Base-by-base conservation (phyloP, 306 rosid species). In the Gastrolobium bilobum region DNA sequence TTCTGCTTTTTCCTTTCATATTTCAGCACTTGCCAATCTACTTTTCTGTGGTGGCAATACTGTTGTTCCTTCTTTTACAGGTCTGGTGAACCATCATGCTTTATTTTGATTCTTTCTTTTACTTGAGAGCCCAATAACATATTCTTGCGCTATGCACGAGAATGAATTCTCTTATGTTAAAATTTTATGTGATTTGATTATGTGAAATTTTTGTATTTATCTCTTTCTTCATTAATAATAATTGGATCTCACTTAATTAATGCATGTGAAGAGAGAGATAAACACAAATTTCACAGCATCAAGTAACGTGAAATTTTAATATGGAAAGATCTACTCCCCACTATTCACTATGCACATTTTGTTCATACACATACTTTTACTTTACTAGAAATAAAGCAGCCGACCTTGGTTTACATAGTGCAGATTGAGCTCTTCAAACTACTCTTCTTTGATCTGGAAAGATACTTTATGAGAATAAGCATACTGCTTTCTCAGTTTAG, bases 71-170 rank as follows among this genome's bases (percentile, higher is more conserved):
- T 70, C 73, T 79, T 86, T 86, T 65, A n/a, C 72, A 65, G 64
- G 87, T 86, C 85, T 79, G 2, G 7, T 7, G 3, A 58, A 67
- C 67, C 87, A 86, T 86, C 81, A 79, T 86, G 78, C 83, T 86
- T 83, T 86, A 68, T 76, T 82, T 82, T 82, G 78, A 79, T 86
- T 86, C 87, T 86, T 79, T 82, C 61, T 71, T 79, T 83, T 64
- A 42, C 80, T 86, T 59, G 61, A 79, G 56, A 80, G 30, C 73
- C 77, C 68, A 71, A 62, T 79, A 65, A 59, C 76, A 58, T 43
- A 9, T 47, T 46, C 34, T 68, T 29, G 56, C 7, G 5, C 42
- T 46, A 33, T 77, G 75, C n/a, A n/a, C n/a, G 26, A 20, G 26
- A 20, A 20, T 20, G 26, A 20, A 20, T 20, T 20, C 26, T 20